Evolutionary conservation across 164 flowering plant genomes (phyloP).

Genomic region (Vitis riparia): DNA sequence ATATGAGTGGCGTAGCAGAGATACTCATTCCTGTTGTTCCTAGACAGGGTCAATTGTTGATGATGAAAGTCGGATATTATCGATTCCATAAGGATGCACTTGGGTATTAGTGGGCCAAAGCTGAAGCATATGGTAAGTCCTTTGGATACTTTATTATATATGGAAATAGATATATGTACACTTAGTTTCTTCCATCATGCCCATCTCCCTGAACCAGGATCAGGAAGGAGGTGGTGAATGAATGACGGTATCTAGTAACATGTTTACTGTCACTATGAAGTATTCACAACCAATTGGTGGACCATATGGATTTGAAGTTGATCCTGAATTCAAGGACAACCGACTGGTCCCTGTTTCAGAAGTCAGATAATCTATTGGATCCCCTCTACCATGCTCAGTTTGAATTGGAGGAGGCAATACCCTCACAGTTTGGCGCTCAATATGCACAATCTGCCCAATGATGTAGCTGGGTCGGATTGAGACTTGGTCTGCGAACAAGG

Average conservation of each 20-base stretch:
- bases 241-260: conserved; percentile 82
- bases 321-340: conserved; percentile 37
- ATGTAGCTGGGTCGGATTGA: conserved; percentile 71
- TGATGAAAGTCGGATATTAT: no score
- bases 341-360: conserved; percentile 44
- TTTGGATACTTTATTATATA: no score
- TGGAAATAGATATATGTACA: conserved; percentile 24
- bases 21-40: no score
- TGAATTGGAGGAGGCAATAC: conserved; percentile 19
- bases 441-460: conserved; percentile 94
- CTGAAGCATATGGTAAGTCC: no score
- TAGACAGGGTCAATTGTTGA: no score
- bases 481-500: conserved; percentile 76
- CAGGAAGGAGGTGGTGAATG: conserved; percentile 80
- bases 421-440: conserved; percentile 69
- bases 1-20: no score
- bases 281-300: conserved; percentile 89
- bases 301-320: conserved; percentile 57
- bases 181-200: conserved; percentile 67
- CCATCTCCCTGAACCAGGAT: conserved; percentile 48
- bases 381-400: conserved; percentile 32
- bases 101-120: no score
- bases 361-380: conserved; percentile 39
- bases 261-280: conserved; percentile 89
- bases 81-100: no score